These are phyloP conservation scores for Cystobasidiopsis lactophilus DNA, from an alignment of 768 basidiomycete genomes.

Conservation along the genomic window DNA sequence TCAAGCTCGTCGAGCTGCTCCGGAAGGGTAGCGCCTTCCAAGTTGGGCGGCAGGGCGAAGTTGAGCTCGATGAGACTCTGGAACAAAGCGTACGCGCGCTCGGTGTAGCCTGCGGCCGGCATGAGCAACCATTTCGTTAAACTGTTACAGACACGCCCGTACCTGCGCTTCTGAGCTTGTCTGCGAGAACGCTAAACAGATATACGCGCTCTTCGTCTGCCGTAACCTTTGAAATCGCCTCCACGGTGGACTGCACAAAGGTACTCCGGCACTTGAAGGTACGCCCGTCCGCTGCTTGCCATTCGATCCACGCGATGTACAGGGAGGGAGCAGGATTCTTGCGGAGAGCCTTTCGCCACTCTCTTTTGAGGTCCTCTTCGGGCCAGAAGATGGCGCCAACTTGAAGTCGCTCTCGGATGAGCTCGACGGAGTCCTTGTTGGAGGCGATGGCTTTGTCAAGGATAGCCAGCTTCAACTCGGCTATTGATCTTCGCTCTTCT, in stretches of 20 bases:
- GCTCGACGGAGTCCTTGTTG: slow-evolving; percentile 9
- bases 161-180: too few species aligned
- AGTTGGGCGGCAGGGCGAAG: slow-evolving; percentile 22
- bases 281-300: slow-evolving; percentile 18
- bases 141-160: slow-evolving; percentile 10
- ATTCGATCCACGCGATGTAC: slow-evolving; percentile 23
- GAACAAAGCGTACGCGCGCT: slow-evolving; percentile 24
- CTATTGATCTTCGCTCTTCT: slow-evolving; percentile 8
- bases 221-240: too few species aligned
- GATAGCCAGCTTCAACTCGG: slow-evolving; percentile 25
- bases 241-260: too few species aligned
- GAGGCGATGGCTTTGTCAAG: slow-evolving; percentile 22
- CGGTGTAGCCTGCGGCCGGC: slow-evolving; percentile 24
- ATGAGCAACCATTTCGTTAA: slow-evolving; percentile 23
- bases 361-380: slow-evolving; percentile 17
- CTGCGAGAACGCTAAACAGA: too few species aligned
- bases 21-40: neutral
- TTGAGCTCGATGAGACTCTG: slow-evolving; percentile 28
- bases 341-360: slow-evolving; percentile 23
- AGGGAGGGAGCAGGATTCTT: slow-evolving; percentile 22
- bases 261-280: slow-evolving; percentile 16
- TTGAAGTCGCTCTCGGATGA: slow-evolving; percentile 23
- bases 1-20: slow-evolving; percentile 20
- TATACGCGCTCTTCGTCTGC: too few species aligned
- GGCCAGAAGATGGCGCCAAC: slow-evolving; percentile 24